Evolutionary conservation across 306 rosid species (phyloP).

Genomic region (Cercis canadensis): DNA sequence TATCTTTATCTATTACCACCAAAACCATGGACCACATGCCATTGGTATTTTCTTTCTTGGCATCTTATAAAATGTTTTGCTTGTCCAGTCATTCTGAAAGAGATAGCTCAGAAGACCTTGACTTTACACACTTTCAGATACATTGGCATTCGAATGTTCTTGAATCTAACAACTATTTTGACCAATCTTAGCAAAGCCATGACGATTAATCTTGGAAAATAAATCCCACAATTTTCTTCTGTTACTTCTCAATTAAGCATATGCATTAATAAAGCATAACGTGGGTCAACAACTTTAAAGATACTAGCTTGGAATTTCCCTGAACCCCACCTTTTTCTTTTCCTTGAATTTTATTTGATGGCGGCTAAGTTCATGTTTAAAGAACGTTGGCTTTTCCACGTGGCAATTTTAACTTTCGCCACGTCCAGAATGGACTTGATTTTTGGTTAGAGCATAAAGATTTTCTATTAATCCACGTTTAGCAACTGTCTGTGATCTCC

Average conservation of each 20-base stretch:
- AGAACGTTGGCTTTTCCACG: too few species aligned
- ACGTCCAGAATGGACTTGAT: too few species aligned
- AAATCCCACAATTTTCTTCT: background rate
- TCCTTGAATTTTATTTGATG: too few species aligned
- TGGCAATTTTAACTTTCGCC: too few species aligned
- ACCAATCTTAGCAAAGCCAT: slow-evolving; percentile 19
- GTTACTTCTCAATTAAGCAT: background rate
- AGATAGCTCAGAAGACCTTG: slow-evolving; percentile 47
- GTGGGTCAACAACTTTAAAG: too few species aligned
- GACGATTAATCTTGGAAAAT: slow-evolving; percentile 15
- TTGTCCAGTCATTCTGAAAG: slow-evolving; percentile 12
- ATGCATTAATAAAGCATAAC: background rate
- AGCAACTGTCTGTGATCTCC: too few species aligned
- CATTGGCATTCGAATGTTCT: slow-evolving; percentile 3
- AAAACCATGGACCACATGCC: slow-evolving; percentile 9
- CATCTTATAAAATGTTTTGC: background rate
- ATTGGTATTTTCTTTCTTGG: slow-evolving; percentile 3
- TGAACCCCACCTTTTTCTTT: too few species aligned
- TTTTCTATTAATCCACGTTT: too few species aligned
- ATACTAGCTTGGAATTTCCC: too few species aligned
- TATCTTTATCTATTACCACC: too few species aligned
- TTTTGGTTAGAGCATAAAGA: too few species aligned
- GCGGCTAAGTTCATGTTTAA: too few species aligned
- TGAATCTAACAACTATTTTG: background rate
- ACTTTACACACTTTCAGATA: slow-evolving; percentile 35